Evolutionary conservation across 805 yeast genomes (phyloP).

Genomic region (Yamadazyma takamatsuzukensis): DNA sequence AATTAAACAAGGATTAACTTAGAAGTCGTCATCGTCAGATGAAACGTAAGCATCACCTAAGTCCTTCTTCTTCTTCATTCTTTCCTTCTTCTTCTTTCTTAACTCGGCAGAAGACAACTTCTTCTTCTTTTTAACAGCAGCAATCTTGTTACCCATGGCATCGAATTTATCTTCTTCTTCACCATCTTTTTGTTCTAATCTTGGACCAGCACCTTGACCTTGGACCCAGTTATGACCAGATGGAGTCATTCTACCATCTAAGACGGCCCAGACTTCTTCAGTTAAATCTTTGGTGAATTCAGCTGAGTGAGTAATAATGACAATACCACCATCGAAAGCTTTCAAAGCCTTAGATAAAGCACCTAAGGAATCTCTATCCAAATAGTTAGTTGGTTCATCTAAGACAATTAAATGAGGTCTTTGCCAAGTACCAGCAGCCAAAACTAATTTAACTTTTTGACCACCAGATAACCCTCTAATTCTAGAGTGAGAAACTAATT

Average conservation of each 20-base stretch:
- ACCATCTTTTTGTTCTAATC: slow-evolving; percentile 94
- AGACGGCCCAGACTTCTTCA: slow-evolving; percentile 99
- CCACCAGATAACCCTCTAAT: slow-evolving; percentile 99
- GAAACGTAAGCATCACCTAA: slow-evolving; percentile 99
- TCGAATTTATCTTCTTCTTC: slow-evolving; percentile 98
- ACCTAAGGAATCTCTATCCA: slow-evolving; percentile 99
- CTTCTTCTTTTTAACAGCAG: slow-evolving; percentile 91
- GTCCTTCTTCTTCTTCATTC: slow-evolving; percentile 99
- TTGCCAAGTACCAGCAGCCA: slow-evolving; percentile 99
- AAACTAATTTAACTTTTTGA: slow-evolving; percentile 98
- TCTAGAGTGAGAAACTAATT: slow-evolving; percentile 99
- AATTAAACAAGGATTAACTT: slow-evolving; percentile 13
- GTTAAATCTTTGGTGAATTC: slow-evolving; percentile 99
- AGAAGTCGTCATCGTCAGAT: slow-evolving; percentile 77
- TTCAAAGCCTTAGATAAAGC: slow-evolving; percentile 99
- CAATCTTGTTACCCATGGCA: slow-evolving; percentile 99
- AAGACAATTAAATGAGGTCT: slow-evolving; percentile 99
- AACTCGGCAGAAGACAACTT: slow-evolving; percentile 98
- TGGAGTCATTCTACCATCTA: slow-evolving; percentile 98
- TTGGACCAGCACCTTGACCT: slow-evolving; percentile 99
- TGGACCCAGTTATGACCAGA: slow-evolving; percentile 99
- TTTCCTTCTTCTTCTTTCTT: slow-evolving; percentile 99
- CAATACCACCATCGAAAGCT: slow-evolving; percentile 99
- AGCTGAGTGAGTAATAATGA: slow-evolving; percentile 99
- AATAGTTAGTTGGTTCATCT: slow-evolving; percentile 99